phyloP scores from a whole-genome alignment of 352 stramenopile species.

The Pelagophyceae sp. region DNA sequence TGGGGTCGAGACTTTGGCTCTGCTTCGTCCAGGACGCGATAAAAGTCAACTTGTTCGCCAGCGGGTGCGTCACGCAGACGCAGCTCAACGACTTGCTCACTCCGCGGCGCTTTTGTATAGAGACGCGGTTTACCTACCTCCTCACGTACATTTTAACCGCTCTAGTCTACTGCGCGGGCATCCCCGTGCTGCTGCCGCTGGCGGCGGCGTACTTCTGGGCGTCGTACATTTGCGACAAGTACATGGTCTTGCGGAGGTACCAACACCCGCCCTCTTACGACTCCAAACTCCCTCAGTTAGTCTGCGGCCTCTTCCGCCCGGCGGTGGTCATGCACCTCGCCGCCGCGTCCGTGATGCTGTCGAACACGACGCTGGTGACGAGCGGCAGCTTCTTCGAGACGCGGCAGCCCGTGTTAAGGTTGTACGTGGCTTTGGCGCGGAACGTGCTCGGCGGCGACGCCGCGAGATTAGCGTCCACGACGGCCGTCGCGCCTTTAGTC shows the following conservation, averaged over 20 bases:
- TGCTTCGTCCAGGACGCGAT: neutral
- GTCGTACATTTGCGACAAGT: neutral
- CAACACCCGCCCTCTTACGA: neutral
- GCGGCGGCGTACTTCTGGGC: conserved; percentile 6
- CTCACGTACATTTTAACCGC: neutral
- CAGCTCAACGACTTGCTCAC: neutral
- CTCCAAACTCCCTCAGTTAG: neutral
- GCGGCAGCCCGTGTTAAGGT: no score
- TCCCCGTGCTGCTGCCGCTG: neutral
- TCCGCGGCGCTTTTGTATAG: neutral
- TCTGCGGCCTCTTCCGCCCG: neutral
- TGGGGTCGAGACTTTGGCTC: neutral
- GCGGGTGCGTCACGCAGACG: neutral
- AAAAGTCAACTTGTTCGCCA: neutral
- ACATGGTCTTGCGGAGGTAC: neutral
- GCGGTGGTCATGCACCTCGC: neutral
- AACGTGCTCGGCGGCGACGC: no score
- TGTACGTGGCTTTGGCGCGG: no score
- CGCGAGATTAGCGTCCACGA: neutral
- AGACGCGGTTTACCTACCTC: neutral
- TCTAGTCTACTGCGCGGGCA: neutral
- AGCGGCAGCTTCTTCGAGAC: neutral
- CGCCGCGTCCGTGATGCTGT: neutral
- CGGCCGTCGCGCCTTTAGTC: neutral
- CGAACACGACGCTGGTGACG: neutral